Evolutionary conservation across 2,329 filamentous ascomycete genomes (phyloP).

Genomic region (Ophiostoma sp.): DNA sequence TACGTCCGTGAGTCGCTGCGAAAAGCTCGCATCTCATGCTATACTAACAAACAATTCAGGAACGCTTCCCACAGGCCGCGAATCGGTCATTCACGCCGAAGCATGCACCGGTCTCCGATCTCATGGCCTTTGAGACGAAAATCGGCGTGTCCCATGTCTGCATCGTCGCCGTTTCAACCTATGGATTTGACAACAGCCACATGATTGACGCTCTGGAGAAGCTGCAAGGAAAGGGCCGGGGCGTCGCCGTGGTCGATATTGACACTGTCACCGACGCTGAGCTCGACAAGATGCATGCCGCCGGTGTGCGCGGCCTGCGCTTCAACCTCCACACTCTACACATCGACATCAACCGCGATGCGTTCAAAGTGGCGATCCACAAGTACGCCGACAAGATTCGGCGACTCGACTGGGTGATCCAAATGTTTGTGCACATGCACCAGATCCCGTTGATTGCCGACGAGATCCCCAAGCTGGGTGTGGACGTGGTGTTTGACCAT

Average conservation of each 20-base stretch:
- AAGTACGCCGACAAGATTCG: conserved; percentile 20
- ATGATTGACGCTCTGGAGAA: conserved; percentile 16
- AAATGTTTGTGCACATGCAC: conserved; percentile 14
- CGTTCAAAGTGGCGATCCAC: background rate
- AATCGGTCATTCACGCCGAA: conserved; percentile 18
- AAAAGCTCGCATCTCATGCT: background rate
- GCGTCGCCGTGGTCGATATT: conserved; percentile 15
- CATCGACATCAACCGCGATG: conserved; percentile 10
- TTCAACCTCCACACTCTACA: conserved; percentile 18
- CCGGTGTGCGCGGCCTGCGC: conserved; percentile 12
- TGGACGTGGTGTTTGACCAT: conserved; percentile 16
- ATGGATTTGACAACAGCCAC: conserved; percentile 17
- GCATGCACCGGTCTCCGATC: conserved; percentile 15
- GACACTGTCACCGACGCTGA: conserved; percentile 16
- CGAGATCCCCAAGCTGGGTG: conserved; percentile 12
- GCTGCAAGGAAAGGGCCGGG: conserved; percentile 9
- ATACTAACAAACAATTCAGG: background rate
- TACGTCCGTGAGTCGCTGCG: background rate
- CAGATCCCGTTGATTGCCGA: conserved; percentile 19
- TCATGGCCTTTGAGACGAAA: conserved; percentile 19
- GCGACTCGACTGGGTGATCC: conserved; percentile 13
- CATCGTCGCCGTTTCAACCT: conserved; percentile 15
- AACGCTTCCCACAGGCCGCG: conserved; percentile 8
- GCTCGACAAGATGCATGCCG: conserved; percentile 18
- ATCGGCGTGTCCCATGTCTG: conserved; percentile 18